phyloP scores from a whole-genome alignment of 306 rosid genomes.

The Dryas alaskensis region DNA sequence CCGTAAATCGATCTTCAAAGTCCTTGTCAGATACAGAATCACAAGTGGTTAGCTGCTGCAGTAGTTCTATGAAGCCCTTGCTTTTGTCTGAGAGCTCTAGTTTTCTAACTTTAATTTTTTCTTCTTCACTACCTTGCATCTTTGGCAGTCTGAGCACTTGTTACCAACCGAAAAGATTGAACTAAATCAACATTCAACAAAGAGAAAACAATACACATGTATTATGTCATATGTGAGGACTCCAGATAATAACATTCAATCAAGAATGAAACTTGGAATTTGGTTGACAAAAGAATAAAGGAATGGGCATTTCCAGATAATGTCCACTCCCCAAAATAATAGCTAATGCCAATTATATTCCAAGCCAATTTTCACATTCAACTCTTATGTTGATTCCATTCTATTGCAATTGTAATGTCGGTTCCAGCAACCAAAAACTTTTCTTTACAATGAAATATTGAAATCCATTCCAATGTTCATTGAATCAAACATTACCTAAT shows the following conservation, averaged over 20 bases:
- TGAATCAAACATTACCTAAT: not conserved
- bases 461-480: not conserved
- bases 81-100: constrained; percentile 62
- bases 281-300: not conserved
- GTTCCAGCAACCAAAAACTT: not conserved
- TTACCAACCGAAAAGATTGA: not conserved
- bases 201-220: not conserved
- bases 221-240: not conserved
- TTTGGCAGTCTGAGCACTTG: not conserved
- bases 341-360: not conserved
- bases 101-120: constrained; percentile 40
- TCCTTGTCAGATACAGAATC: constrained; percentile 63
- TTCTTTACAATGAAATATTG: not conserved
- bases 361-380: too few species aligned
- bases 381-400: not conserved
- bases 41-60: constrained; percentile 67
- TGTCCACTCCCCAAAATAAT: not conserved
- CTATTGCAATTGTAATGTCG: not conserved
- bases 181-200: not conserved
- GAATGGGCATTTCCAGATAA: not conserved
- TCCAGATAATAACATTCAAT: not conserved
- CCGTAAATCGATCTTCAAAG: constrained; percentile 62
- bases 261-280: not conserved
- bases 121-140: constrained; percentile 41
- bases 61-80: constrained; percentile 67